These are phyloP conservation scores for Ilex asprella DNA, from an alignment of 257 asterid species.

Conservation along the genomic window DNA sequence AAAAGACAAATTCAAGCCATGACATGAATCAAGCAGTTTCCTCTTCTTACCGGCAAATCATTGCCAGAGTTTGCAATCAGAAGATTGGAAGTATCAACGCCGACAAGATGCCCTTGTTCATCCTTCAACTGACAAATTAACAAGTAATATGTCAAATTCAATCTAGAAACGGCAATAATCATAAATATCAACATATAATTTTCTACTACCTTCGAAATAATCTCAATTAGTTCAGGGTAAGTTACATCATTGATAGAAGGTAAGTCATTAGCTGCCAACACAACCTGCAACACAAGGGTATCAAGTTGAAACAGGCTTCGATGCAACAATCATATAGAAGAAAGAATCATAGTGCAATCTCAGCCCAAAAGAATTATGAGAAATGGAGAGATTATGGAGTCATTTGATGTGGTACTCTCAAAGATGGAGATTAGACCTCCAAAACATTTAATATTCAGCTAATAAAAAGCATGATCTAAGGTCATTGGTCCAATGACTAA, in stretches of 20 bases:
- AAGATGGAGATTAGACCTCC: no score
- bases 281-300: slow-evolving; percentile 50
- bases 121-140: slow-evolving; percentile 64
- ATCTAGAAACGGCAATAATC: slow-evolving; percentile 15
- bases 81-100: slow-evolving; percentile 81
- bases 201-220: slow-evolving; percentile 62
- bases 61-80: slow-evolving; percentile 85
- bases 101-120: slow-evolving; percentile 66
- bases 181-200: slow-evolving; percentile 7
- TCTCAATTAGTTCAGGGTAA: slow-evolving; percentile 66
- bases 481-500: no score
- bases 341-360: not conserved
- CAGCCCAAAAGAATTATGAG: not conserved
- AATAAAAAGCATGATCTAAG: no score
- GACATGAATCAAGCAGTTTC: slow-evolving; percentile 1
- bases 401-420: no score
- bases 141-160: slow-evolving; percentile 15
- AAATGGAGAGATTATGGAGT: no score
- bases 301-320: slow-evolving; percentile 1
- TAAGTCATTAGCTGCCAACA: slow-evolving; percentile 86
- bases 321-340: slow-evolving; percentile 7
- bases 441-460: no score
- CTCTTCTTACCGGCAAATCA: slow-evolving; percentile 79
- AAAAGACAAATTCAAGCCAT: not conserved
- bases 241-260: slow-evolving; percentile 94